Evolutionary conservation across 2,329 filamentous ascomycete genomes (phyloP).

Genomic region (Myriosclerotinia duriaeana): DNA sequence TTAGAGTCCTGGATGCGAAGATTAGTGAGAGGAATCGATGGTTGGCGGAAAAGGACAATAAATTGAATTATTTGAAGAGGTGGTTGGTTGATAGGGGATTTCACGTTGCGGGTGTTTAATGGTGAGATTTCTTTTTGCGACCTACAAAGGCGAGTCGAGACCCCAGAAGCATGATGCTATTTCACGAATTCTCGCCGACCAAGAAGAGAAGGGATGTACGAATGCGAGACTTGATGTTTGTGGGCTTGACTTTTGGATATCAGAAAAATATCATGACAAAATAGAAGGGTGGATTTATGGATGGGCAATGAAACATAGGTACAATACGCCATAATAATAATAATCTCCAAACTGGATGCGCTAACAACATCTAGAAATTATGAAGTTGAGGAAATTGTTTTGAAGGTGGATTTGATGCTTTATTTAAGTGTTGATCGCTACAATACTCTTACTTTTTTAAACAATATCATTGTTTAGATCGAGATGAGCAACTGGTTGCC

Average conservation of each 20-base stretch:
- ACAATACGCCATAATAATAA: background rate
- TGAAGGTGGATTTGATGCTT: background rate
- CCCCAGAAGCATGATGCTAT: background rate
- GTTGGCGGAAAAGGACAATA: conserved; percentile 6
- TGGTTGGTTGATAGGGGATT: conserved; percentile 6
- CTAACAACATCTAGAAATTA: background rate
- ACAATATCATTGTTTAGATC: no score
- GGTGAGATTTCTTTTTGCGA: background rate
- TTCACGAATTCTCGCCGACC: background rate
- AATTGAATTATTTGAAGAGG: conserved; percentile 4
- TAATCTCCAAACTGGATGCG: background rate
- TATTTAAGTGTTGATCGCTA: no score
- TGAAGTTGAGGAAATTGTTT: no score
- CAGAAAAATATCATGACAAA: background rate
- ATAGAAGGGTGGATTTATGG: background rate
- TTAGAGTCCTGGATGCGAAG: background rate
- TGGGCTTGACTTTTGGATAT: background rate
- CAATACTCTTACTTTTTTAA: no score
- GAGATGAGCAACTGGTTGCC: no score
- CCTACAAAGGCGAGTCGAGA: background rate
- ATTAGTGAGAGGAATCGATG: background rate
- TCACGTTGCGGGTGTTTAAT: conserved; percentile 12
- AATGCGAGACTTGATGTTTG: background rate
- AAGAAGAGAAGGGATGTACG: background rate
- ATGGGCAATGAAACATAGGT: background rate